These are phyloP conservation scores for Pinus taeda DNA, from an alignment of 75 land plant genomes.

Conservation along the genomic window DNA sequence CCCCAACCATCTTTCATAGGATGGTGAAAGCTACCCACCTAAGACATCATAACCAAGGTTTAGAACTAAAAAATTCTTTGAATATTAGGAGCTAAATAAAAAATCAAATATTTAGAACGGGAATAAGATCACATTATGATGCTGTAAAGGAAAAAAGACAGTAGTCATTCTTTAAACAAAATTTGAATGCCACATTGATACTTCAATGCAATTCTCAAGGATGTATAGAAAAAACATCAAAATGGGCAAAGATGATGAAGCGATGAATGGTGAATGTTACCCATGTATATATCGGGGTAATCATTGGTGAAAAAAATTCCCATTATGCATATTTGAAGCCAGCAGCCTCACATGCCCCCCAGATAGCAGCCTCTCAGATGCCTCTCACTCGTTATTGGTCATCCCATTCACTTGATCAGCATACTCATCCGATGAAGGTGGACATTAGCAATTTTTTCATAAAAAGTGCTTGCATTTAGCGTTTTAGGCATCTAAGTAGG, in stretches of 20 bases:
- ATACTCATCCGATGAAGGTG: too few relatives aligned
- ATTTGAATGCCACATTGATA: not conserved
- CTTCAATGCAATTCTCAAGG: not conserved
- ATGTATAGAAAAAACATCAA: not conserved
- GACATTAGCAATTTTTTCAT: too few relatives aligned
- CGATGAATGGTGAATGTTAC: too few relatives aligned
- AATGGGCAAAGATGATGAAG: not conserved
- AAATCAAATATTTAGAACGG: not conserved
- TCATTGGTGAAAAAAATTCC: too few relatives aligned
- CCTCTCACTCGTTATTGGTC: too few relatives aligned
- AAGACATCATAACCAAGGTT: not conserved
- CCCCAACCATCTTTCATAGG: constrained; percentile 99
- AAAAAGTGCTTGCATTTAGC: too few relatives aligned
- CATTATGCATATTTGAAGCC: too few relatives aligned
- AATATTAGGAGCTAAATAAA: not conserved
- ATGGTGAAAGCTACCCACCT: constrained; percentile 66
- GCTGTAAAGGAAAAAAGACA: not conserved
- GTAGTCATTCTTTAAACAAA: not conserved
- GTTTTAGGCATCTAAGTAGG: too few relatives aligned
- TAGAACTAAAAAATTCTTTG: not conserved
- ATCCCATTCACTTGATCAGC: too few relatives aligned
- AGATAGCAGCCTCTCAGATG: too few relatives aligned
- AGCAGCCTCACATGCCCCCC: too few relatives aligned
- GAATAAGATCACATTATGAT: not conserved
- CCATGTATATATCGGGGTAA: too few relatives aligned